These are phyloP conservation scores for Pseudocohnilembus persalinus DNA, from an alignment of 169 alveolate genomes.

Conservation along the genomic window DNA sequence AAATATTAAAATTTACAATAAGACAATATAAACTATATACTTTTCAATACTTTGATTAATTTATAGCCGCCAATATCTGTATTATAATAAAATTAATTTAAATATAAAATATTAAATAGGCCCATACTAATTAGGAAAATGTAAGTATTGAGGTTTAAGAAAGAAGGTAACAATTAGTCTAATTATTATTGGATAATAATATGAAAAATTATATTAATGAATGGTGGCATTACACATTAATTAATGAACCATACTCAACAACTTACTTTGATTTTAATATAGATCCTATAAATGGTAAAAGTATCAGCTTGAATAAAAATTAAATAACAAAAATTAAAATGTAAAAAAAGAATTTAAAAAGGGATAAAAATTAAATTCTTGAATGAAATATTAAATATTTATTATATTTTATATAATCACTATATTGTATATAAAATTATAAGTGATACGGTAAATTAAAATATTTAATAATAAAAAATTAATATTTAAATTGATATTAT, in stretches of 20 bases:
- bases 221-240: conserved; percentile 48
- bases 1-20: not conserved
- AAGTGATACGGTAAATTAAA: no score
- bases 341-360: not conserved
- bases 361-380: no score
- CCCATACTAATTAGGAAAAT: conserved; percentile 24
- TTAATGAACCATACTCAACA: conserved; percentile 18
- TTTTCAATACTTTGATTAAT: no score
- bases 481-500: no score
- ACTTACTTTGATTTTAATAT: conserved; percentile 36
- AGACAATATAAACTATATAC: no score
- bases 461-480: no score
- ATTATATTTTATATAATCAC: no score
- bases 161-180: conserved; percentile 10
- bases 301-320: no score
- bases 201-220: conserved; percentile 32
- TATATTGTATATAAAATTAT: no score
- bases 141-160: not conserved
- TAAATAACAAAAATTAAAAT: no score
- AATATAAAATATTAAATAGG: not conserved
- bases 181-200: conserved; percentile 2
- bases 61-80: no score
- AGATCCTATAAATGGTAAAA: not conserved
- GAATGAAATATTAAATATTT: no score
- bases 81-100: not conserved